Evolutionary conservation across 345 rosid species (phyloP).

Genomic region (Melaleuca alternifolia): DNA sequence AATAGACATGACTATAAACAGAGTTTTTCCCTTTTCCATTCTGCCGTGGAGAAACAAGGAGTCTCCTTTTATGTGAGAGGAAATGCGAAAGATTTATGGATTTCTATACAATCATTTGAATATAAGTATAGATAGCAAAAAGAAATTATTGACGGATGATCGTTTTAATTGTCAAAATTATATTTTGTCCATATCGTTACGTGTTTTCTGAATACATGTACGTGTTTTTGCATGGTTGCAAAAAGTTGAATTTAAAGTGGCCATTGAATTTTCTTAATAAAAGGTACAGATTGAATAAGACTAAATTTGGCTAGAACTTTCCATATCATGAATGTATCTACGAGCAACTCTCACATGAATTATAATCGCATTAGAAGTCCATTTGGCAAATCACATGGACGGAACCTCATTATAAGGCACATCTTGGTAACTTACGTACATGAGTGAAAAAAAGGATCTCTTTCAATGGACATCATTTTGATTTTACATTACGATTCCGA

Average conservation of each 20-base stretch:
- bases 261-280: background rate
- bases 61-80: no score
- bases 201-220: background rate
- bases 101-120: background rate
- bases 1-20: background rate
- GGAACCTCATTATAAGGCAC: background rate
- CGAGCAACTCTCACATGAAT: background rate
- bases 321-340: background rate
- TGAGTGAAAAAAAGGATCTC: background rate
- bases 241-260: background rate
- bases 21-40: no score
- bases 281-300: background rate
- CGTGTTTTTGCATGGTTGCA: background rate
- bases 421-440: background rate
- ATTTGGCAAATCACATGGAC: no score
- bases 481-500: background rate
- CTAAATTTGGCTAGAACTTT: background rate
- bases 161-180: background rate
- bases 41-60: no score
- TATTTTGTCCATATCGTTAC: background rate
- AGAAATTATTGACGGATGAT: background rate
- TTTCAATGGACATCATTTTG: background rate
- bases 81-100: background rate
- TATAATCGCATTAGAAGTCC: background rate
- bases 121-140: background rate